Conservation (phyloP, 208 protist species). For the Lotmaria passim region DNA sequence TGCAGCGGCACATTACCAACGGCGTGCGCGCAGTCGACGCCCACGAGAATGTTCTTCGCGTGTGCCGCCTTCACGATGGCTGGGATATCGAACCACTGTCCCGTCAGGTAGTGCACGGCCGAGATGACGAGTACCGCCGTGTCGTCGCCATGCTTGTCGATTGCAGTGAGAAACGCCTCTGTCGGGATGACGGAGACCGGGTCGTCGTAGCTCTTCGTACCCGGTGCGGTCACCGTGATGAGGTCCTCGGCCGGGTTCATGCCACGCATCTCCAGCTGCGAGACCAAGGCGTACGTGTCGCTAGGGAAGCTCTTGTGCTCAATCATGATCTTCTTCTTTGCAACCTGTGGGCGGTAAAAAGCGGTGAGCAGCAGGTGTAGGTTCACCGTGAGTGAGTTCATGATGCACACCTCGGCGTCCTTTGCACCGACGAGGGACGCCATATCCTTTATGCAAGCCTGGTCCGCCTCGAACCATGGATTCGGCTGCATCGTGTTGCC, state of each 20-base stretch:
- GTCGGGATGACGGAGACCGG: conserved; percentile 51
- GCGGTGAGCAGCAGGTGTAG: conserved; percentile 90
- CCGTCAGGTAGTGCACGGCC: conserved; percentile 95
- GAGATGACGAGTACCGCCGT: conserved; percentile 88
- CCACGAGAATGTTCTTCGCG: conserved; percentile 81
- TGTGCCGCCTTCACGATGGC: conserved; percentile 90
- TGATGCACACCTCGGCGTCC: conserved; percentile 87
- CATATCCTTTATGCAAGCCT: conserved; percentile 66
- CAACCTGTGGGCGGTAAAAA: conserved; percentile 92
- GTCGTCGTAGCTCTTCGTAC: conserved; percentile 53
- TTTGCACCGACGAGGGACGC: conserved; percentile 84
- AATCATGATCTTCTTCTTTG: conserved; percentile 92
- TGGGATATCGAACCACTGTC: conserved; percentile 93
- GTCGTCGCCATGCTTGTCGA: conserved; percentile 87
- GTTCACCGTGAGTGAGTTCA: conserved; percentile 96
- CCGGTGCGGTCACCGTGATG: conserved; percentile 46
- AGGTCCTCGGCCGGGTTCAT: conserved; percentile 68
- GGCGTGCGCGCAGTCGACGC: conserved; percentile 95
- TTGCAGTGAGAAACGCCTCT: conserved; percentile 81
- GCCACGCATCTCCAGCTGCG: conserved; percentile 87
- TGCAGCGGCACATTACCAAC: conserved; percentile 92
- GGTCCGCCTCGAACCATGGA: conserved; percentile 91
- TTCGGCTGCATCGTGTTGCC: conserved; percentile 80
- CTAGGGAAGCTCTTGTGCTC: conserved; percentile 79
- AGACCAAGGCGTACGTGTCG: conserved; percentile 85